These are phyloP conservation scores for Xeromyces bisporus DNA, from an alignment of 495 filamentous ascomycete species.

Conservation along the genomic window DNA sequence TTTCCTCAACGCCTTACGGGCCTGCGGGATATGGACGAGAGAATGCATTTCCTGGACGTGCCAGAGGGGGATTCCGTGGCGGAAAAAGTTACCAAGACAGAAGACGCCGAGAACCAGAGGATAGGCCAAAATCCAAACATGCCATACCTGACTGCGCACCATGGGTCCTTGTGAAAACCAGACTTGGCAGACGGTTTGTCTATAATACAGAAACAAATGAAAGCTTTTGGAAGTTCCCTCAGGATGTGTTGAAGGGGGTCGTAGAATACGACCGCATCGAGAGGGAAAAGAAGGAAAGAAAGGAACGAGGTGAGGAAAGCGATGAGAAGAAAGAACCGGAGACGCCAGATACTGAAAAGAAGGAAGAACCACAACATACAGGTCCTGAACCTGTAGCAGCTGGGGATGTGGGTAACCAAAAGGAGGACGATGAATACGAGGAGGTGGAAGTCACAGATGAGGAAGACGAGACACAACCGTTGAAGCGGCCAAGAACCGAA, in stretches of 20 bases:
- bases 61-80: conserved; percentile 28
- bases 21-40: conserved; percentile 11
- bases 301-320: conserved; percentile 21
- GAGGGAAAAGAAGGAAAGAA: conserved; percentile 30
- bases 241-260: conserved; percentile 65
- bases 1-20: conserved; percentile 27
- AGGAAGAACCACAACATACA: conserved; percentile 1
- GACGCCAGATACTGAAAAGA: conserved; percentile 1
- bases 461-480: conserved; percentile 31
- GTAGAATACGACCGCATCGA: conserved; percentile 48
- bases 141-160: conserved; percentile 63
- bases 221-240: conserved; percentile 85
- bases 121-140: conserved; percentile 68
- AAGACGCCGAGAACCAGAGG: conserved; percentile 41
- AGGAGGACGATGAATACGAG: conserved; percentile 58
- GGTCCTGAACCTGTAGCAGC: conserved; percentile 2
- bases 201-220: conserved; percentile 68
- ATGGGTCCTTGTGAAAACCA: conserved; percentile 91
- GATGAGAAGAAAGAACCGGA: conserved; percentile 11
- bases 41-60: conserved; percentile 7
- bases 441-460: conserved; percentile 75
- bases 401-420: conserved; percentile 2
- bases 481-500: conserved; percentile 52
- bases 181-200: conserved; percentile 70
- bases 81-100: conserved; percentile 36